Evolutionary conservation across 495 filamentous ascomycete genomes (phyloP).

Genomic region (Neurospora intermedia): DNA sequence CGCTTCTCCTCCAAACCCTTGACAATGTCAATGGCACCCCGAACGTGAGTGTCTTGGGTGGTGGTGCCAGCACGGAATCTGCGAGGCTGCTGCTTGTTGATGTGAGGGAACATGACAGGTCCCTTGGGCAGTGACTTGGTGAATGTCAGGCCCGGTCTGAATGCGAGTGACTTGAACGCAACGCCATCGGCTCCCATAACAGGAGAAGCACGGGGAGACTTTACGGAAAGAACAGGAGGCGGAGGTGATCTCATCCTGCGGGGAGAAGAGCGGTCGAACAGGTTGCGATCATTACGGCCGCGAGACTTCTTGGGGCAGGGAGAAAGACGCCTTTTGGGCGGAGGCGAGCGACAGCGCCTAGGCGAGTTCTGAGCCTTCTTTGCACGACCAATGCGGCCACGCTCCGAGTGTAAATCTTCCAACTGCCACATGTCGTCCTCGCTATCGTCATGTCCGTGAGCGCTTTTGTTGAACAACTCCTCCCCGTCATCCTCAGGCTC

Average conservation of each 20-base stretch:
- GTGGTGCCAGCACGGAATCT: slow-evolving; percentile 16
- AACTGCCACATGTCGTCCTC: slow-evolving; percentile 50
- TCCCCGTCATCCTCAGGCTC: slow-evolving; percentile 77
- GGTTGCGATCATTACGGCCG: slow-evolving; percentile 45
- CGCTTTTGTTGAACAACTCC: slow-evolving; percentile 36
- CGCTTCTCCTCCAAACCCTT: slow-evolving; percentile 92
- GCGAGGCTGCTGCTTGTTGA: slow-evolving; percentile 17
- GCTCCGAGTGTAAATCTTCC: slow-evolving; percentile 38
- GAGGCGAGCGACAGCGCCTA: slow-evolving; percentile 35
- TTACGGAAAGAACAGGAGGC: slow-evolving; percentile 24
- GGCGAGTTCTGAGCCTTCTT: slow-evolving; percentile 30
- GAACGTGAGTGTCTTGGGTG: slow-evolving; percentile 40
- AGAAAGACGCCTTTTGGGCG: slow-evolving; percentile 35
- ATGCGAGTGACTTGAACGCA: slow-evolving; percentile 49
- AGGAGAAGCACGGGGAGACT: slow-evolving; percentile 38
- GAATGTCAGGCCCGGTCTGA: slow-evolving; percentile 50
- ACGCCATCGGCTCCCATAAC: slow-evolving; percentile 23
- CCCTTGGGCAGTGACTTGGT: slow-evolving; percentile 73
- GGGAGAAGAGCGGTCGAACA: slow-evolving; percentile 57
- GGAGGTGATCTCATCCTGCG: slow-evolving; percentile 57
- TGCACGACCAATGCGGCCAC: slow-evolving; percentile 26
- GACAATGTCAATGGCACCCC: slow-evolving; percentile 93
- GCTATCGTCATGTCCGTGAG: slow-evolving; percentile 34
- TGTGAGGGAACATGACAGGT: slow-evolving; percentile 55
- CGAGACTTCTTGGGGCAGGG: slow-evolving; percentile 39